Percentiles rank a stretch among this genome's conserved stretches.
phyloP scores from a whole-genome alignment of 345 rosid genomes.

The Salix dunnii region DNA sequence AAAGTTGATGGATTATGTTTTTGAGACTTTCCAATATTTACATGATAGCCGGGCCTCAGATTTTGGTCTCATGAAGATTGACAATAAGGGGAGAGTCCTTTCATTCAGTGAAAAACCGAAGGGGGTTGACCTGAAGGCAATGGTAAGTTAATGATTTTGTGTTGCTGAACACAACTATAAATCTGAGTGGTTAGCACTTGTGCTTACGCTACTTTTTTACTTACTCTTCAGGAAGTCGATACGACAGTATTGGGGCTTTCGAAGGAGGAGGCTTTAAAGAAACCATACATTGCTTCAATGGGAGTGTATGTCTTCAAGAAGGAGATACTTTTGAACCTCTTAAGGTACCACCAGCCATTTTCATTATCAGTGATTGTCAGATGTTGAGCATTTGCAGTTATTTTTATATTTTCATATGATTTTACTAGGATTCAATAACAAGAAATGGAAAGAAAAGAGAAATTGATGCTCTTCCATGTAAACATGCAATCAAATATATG shows the following conservation, averaged over 20 bases:
- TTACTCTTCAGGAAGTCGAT: constrained; percentile 63
- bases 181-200: not conserved
- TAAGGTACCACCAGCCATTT: constrained; percentile 50
- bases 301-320: constrained; percentile 94
- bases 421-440: too few relatives aligned
- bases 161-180: not conserved
- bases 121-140: constrained; percentile 74
- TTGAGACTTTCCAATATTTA: constrained; percentile 23
- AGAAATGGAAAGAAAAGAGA: too few relatives aligned
- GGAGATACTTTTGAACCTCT: constrained; percentile 84
- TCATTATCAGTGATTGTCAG: not conserved
- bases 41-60: constrained; percentile 90
- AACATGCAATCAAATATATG: not conserved
- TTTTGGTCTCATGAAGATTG: constrained; percentile 95
- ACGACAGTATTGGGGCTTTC: constrained; percentile 85
- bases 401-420: too few relatives aligned
- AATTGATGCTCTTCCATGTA: too few relatives aligned
- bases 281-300: constrained; percentile 97
- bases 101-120: constrained; percentile 92
- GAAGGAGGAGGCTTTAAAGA: constrained; percentile 66
- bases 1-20: not conserved
- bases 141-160: constrained; percentile 42
- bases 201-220: not conserved
- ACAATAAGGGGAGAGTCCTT: constrained; percentile 73
- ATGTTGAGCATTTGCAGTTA: too few relatives aligned